phyloP scores from a whole-genome alignment of 139 green algal species.

The Gonium pectorale region DNA sequence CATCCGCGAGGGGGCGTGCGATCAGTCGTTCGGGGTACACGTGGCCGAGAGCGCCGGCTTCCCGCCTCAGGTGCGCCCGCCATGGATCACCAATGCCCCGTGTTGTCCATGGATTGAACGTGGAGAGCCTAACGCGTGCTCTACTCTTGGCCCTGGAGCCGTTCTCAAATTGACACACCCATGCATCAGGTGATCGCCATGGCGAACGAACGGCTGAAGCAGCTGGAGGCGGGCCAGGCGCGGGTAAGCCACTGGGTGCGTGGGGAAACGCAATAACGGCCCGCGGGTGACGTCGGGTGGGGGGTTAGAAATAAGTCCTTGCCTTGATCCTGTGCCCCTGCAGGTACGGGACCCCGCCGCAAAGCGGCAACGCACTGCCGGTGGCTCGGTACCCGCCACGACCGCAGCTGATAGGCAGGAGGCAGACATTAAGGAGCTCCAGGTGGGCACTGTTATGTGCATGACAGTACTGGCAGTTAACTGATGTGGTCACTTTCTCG shows the following conservation, averaged over 20 bases:
- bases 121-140: too few relatives aligned
- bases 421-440: background rate
- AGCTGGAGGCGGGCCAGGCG: constrained; percentile 38
- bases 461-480: background rate
- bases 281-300: background rate
- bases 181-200: constrained; percentile 20
- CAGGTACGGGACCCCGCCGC: constrained; percentile 15
- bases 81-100: background rate
- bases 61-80: constrained; percentile 74
- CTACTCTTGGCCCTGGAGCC: too few relatives aligned
- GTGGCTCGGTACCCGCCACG: background rate
- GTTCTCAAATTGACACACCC: too few relatives aligned
- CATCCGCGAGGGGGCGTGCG: constrained; percentile 85
- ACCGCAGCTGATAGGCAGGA: background rate
- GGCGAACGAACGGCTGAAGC: constrained; percentile 32
- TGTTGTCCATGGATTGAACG: background rate
- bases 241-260: too few relatives aligned
- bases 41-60: constrained; percentile 94
- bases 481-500: too few relatives aligned
- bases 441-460: background rate
- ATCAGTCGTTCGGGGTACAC: constrained; percentile 96
- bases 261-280: background rate
- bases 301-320: too few relatives aligned
- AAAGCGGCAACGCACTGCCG: constrained; percentile 8
- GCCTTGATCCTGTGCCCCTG: too few relatives aligned